Evolutionary conservation across 1,284 basidiomycete genomes (phyloP).

Genomic region (Cryptococcus sp.): DNA sequence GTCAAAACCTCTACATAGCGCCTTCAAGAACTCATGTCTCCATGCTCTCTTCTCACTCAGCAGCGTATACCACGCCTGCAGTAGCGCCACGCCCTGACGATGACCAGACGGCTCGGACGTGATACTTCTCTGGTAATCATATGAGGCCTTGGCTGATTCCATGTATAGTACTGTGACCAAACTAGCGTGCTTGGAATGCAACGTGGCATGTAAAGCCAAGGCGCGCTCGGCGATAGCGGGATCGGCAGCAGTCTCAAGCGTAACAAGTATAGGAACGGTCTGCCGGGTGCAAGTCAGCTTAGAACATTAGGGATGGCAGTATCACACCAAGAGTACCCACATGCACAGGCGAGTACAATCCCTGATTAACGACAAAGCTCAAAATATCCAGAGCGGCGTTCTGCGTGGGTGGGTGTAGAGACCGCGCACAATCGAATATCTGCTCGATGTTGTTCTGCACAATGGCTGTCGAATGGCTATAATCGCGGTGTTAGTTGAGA

Average conservation of each 20-base stretch:
- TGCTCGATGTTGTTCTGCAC: constrained; percentile 86
- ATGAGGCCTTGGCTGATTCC: constrained; percentile 75
- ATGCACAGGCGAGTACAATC: constrained; percentile 89
- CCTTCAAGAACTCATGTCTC: constrained; percentile 81
- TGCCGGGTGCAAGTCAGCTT: constrained; percentile 44
- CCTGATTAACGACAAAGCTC: constrained; percentile 89
- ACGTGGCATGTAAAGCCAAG: constrained; percentile 72
- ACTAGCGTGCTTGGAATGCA: constrained; percentile 87
- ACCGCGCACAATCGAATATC: constrained; percentile 78
- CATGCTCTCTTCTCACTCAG: constrained; percentile 83
- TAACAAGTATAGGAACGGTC: constrained; percentile 89
- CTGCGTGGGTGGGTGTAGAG: constrained; percentile 70
- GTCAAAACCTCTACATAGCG: constrained; percentile 78
- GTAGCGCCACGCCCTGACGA: constrained; percentile 59
- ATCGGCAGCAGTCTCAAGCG: constrained; percentile 81
- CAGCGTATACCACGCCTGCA: constrained; percentile 88
- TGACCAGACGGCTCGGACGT: constrained; percentile 47
- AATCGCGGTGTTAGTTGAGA: constrained; percentile 6
- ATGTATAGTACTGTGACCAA: constrained; percentile 82
- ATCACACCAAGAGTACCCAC: constrained; percentile 52
- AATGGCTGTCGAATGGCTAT: constrained; percentile 85
- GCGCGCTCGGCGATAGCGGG: constrained; percentile 69
- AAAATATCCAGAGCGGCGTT: constrained; percentile 85
- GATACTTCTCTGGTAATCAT: constrained; percentile 75
- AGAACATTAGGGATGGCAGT: neutral